Percentiles rank a stretch among this genome's conserved stretches.
phyloP scores from a whole-genome alignment of 495 filamentous ascomycete genomes.

The Penicillium roqueforti region DNA sequence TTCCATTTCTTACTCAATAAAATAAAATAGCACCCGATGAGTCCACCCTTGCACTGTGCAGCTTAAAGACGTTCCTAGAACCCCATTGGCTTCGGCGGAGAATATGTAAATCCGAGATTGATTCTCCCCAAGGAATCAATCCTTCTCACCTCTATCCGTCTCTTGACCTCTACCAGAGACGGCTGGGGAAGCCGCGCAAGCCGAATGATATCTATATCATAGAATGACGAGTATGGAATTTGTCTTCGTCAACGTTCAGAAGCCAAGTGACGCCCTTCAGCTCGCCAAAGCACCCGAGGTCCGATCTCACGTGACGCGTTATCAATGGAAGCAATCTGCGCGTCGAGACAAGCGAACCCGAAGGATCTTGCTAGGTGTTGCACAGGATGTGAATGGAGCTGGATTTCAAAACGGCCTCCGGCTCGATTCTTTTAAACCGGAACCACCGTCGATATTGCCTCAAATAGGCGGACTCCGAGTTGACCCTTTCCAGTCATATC shows the following conservation, averaged over 20 bases:
- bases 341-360: constrained; percentile 3
- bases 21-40: background rate
- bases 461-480: constrained; percentile 34
- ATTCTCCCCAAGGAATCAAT: too few species aligned
- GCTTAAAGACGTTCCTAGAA: too few species aligned
- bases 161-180: too few species aligned
- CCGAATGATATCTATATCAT: too few species aligned
- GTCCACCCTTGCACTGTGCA: background rate
- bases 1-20: background rate
- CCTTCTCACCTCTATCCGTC: too few species aligned
- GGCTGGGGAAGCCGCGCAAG: too few species aligned
- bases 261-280: constrained; percentile 26
- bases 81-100: too few species aligned
- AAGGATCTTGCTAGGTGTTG: background rate
- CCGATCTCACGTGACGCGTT: constrained; percentile 30
- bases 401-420: too few species aligned
- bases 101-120: too few species aligned
- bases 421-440: too few species aligned
- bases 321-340: constrained; percentile 25
- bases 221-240: constrained; percentile 11
- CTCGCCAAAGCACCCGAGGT: constrained; percentile 26
- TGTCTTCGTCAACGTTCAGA: constrained; percentile 31
- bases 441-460: background rate
- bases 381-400: background rate
- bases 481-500: constrained; percentile 38